Percentiles rank a stretch among this genome's conserved stretches.
Evolutionary conservation across 768 basidiomycete species (phyloP).

Genomic region (Russula olivacea): DNA sequence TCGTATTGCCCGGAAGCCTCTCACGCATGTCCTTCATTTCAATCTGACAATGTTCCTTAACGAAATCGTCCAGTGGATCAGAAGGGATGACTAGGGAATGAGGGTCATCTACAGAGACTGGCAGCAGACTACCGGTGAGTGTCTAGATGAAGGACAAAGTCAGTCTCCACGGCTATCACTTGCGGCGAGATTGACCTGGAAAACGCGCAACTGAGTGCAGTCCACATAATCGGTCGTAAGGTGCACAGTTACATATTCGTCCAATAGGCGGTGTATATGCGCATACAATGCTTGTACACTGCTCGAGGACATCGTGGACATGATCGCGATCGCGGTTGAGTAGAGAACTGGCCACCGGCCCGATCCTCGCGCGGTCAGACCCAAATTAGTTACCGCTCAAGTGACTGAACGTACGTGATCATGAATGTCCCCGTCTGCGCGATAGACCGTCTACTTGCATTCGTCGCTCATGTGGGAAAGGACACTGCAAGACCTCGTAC

Average conservation of each 20-base stretch:
- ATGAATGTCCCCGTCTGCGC: neutral
- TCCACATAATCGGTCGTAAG: slow-evolving; percentile 17
- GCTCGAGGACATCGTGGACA: neutral
- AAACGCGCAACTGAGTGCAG: slow-evolving; percentile 18
- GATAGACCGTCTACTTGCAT: slow-evolving; percentile 15
- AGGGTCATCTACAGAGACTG: slow-evolving; percentile 14
- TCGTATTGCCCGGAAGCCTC: neutral
- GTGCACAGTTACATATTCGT: slow-evolving; percentile 17
- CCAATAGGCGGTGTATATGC: slow-evolving; percentile 22
- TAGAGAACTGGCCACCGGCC: neutral
- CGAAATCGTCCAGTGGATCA: slow-evolving; percentile 18
- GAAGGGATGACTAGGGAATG: slow-evolving; percentile 17
- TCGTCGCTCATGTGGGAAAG: slow-evolving; percentile 81
- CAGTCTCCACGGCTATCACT: neutral
- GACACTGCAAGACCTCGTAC: slow-evolving; percentile 90
- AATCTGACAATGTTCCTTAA: neutral
- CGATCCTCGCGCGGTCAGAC: neutral
- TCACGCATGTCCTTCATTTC: slow-evolving; percentile 3
- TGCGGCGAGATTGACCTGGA: slow-evolving; percentile 11
- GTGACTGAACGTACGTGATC: neutral
- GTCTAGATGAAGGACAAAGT: slow-evolving; percentile 1
- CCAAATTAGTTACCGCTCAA: neutral
- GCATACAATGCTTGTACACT: slow-evolving; percentile 3
- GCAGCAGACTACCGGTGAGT: slow-evolving; percentile 8
- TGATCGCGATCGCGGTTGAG: no score